Conservation (phyloP, 441 rosid species). For the Gossypium schwendimanii region DNA sequence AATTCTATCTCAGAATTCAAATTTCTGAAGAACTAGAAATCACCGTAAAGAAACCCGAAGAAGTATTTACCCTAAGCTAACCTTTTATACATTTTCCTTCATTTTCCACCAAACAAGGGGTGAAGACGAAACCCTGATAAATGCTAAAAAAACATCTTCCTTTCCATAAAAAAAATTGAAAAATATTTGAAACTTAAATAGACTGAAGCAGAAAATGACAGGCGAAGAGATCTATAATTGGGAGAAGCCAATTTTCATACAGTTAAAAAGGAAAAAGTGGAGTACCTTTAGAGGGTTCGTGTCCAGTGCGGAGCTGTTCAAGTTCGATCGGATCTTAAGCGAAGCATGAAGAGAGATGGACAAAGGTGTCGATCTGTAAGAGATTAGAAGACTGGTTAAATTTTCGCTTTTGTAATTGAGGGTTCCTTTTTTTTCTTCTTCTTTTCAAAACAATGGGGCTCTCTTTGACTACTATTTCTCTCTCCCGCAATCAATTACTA, state of each 20-base stretch:
- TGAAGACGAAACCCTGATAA: background rate
- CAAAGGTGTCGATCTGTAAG: background rate
- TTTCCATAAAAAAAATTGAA: background rate
- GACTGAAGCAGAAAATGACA: background rate
- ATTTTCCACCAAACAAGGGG: background rate
- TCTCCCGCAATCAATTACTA: no score
- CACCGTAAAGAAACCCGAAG: background rate
- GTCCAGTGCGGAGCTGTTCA: background rate
- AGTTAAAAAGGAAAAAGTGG: background rate
- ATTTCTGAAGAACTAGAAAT: background rate
- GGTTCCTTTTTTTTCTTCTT: no score
- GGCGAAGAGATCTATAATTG: background rate
- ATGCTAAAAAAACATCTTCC: background rate
- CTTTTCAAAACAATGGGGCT: no score
- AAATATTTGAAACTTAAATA: background rate
- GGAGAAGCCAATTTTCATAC: background rate
- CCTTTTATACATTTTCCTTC: background rate
- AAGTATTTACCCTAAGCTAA: background rate
- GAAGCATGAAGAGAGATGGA: background rate
- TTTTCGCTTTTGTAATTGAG: background rate
- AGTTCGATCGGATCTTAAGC: background rate
- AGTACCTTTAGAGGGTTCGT: background rate
- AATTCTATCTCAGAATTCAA: background rate
- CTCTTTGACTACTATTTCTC: no score
- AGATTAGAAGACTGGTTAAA: background rate